Percentiles rank a stretch among this genome's conserved stretches.
Evolutionary conservation across 805 yeast species (phyloP).

Genomic region (Barnettozyma sp.): DNA sequence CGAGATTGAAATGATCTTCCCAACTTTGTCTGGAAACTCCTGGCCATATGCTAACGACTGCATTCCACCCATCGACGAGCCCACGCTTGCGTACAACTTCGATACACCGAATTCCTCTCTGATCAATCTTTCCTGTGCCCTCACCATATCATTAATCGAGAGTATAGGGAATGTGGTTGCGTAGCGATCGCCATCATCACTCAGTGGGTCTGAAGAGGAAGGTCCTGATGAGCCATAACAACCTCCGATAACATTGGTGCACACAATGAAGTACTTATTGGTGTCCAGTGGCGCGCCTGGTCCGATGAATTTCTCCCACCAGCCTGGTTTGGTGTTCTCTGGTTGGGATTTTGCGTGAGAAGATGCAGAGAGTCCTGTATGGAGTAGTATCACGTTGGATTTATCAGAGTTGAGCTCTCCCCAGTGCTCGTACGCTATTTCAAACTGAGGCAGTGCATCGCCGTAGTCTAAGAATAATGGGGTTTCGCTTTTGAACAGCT

Average conservation of each 20-base stretch:
- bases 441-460: constrained; percentile 62
- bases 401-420: constrained; percentile 57
- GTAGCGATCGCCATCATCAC: constrained; percentile 48
- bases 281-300: constrained; percentile 76
- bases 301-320: constrained; percentile 96
- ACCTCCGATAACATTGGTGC: constrained; percentile 91
- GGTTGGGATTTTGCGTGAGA: constrained; percentile 86
- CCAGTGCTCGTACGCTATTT: constrained; percentile 93
- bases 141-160: constrained; percentile 82
- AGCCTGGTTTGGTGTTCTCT: constrained; percentile 65
- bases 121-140: constrained; percentile 75
- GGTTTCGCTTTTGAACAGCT: constrained; percentile 43
- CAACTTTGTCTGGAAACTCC: constrained; percentile 74
- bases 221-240: constrained; percentile 97
- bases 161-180: constrained; percentile 86
- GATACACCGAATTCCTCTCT: constrained; percentile 52
- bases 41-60: constrained; percentile 83
- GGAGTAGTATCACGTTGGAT: constrained; percentile 72
- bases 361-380: constrained; percentile 89
- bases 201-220: constrained; percentile 67
- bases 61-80: constrained; percentile 99
- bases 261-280: constrained; percentile 69
- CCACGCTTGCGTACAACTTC: constrained; percentile 72
- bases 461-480: constrained; percentile 80
- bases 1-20: constrained; percentile 68